These are phyloP conservation scores for Candida sphagnicola DNA, from an alignment of 805 yeast genomes.

Conservation along the genomic window DNA sequence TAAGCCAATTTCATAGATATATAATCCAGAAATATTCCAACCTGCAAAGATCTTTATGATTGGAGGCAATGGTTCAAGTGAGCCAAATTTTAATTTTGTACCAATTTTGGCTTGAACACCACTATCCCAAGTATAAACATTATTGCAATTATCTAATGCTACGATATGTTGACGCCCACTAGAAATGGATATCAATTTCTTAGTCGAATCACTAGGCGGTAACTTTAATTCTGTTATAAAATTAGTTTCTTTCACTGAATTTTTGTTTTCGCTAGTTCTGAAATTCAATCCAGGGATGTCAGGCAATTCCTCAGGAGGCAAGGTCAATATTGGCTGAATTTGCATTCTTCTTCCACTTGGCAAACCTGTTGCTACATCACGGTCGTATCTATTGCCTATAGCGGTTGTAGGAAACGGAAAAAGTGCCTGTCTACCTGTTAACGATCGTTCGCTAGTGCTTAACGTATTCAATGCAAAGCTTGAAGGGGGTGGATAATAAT, in stretches of 20 bases:
- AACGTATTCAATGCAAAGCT: conserved; percentile 6
- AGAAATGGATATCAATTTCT: conserved; percentile 44
- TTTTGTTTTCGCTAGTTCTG: neutral
- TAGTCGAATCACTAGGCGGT: conserved; percentile 11
- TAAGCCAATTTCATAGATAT: conserved; percentile 48
- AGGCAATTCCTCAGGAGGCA: conserved; percentile 19
- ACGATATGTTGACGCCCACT: conserved; percentile 65
- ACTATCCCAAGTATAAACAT: conserved; percentile 63
- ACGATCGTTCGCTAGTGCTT: neutral
- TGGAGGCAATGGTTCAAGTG: conserved; percentile 8
- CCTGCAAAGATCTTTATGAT: conserved; percentile 49
- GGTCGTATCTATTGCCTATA: conserved; percentile 7
- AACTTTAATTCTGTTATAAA: conserved; percentile 20
- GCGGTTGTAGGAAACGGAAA: conserved; percentile 1
- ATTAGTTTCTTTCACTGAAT: conserved; percentile 14
- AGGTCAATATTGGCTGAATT: conserved; percentile 15
- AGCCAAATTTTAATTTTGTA: conserved; percentile 38
- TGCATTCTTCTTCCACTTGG: conserved; percentile 11
- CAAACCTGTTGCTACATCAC: conserved; percentile 2
- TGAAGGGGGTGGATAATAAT: conserved; percentile 15
- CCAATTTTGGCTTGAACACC: conserved; percentile 33
- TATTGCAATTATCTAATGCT: conserved; percentile 48
- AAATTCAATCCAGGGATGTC: conserved; percentile 5
- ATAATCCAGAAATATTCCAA: conserved; percentile 58
- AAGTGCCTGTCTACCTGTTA: conserved; percentile 4